phyloP scores from a whole-genome alignment of 805 yeast genomes.

The Ogataea pilisensis region DNA sequence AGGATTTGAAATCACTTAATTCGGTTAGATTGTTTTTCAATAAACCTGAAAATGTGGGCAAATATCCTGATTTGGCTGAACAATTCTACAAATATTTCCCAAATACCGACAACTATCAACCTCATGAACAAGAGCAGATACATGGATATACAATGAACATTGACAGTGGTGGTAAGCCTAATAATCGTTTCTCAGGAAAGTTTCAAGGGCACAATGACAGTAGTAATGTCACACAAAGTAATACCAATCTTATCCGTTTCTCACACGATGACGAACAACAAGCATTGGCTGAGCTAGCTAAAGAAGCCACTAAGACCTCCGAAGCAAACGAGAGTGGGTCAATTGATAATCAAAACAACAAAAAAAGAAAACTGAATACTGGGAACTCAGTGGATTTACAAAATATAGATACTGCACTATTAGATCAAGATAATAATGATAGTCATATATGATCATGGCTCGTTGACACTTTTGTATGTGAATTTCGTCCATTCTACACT shows the following conservation, averaged over 20 bases:
- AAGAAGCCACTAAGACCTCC: conserved; percentile 2
- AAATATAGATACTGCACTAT: conserved; percentile 8
- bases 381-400: conserved; percentile 1
- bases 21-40: conserved; percentile 11
- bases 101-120: not conserved
- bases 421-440: not conserved
- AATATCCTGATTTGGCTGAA: conserved; percentile 17
- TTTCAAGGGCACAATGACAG: no score
- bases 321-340: not conserved
- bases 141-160: no score
- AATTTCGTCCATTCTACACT: not conserved
- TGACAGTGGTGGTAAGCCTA: no score
- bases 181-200: no score
- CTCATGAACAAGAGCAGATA: not conserved
- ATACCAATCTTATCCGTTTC: not conserved
- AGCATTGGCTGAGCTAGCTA: not conserved
- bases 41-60: conserved; percentile 12
- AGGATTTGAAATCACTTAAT: conserved; percentile 11
- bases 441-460: not conserved
- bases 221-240: not conserved
- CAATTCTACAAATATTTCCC: conserved; percentile 15
- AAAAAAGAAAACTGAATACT: conserved; percentile 6
- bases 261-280: not conserved
- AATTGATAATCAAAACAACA: not conserved
- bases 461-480: no score